These are phyloP conservation scores for Ministeria vibrans DNA, from an alignment of 78 protist species.

Conservation along the genomic window DNA sequence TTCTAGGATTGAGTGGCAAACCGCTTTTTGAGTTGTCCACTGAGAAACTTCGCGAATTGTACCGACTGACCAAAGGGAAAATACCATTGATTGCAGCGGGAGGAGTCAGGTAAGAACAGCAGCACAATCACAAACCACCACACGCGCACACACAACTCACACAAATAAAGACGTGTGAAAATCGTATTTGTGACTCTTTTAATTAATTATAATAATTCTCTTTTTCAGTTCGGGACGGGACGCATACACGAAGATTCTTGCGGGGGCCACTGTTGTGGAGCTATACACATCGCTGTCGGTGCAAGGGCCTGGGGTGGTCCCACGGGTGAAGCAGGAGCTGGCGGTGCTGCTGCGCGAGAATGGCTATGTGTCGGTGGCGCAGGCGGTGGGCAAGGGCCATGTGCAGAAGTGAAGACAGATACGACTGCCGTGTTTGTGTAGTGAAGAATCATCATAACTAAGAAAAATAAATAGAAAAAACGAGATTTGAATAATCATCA, in stretches of 20 bases:
- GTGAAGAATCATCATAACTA: no score
- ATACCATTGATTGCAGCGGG: conserved; percentile 66
- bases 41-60: conserved; percentile 33
- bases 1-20: conserved; percentile 59
- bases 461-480: no score
- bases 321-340: conserved; percentile 8
- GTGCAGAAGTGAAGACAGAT: no score
- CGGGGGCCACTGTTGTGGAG: conserved; percentile 70
- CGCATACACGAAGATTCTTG: conserved; percentile 57
- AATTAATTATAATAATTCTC: no score
- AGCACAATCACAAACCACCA: no score
- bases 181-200: no score
- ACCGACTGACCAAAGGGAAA: conserved; percentile 52
- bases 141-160: no score
- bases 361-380: conserved; percentile 1
- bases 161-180: no score
- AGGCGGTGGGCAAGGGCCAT: conserved; percentile 39
- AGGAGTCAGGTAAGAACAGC: conserved; percentile 56
- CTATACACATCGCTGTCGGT: conserved; percentile 45
- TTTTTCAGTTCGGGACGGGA: conserved; percentile 49
- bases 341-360: conserved; percentile 2
- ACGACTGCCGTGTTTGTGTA: no score
- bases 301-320: conserved; percentile 38
- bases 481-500: no score
- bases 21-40: conserved; percentile 54